These are phyloP conservation scores for Quercus parvula DNA, from an alignment of 306 rosid species.

Conservation along the genomic window DNA sequence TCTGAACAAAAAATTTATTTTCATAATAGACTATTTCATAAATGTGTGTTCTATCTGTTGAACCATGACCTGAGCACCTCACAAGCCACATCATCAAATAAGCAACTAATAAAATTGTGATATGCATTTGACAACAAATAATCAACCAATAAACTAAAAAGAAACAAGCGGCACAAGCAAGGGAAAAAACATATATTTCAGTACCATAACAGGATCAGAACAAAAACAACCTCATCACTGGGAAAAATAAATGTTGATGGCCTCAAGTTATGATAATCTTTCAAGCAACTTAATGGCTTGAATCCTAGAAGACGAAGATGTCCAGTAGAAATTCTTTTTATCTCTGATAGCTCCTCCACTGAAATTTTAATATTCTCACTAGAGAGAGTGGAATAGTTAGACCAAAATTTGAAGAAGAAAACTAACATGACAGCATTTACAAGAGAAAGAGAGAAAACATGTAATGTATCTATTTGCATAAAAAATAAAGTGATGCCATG, in stretches of 20 bases:
- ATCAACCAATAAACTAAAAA: slow-evolving; percentile 9
- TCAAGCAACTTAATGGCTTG: slow-evolving; percentile 86
- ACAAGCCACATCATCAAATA: neutral
- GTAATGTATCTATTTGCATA: neutral
- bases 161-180: slow-evolving; percentile 14
- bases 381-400: slow-evolving; percentile 27
- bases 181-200: slow-evolving; percentile 9
- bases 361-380: slow-evolving; percentile 75
- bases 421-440: neutral
- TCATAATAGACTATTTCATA: neutral
- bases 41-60: neutral
- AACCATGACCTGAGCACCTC: neutral
- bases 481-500: neutral
- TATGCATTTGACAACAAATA: neutral
- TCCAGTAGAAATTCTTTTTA: slow-evolving; percentile 65
- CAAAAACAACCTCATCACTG: slow-evolving; percentile 64
- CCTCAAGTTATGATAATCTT: slow-evolving; percentile 88
- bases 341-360: slow-evolving; percentile 67
- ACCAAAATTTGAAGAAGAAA: slow-evolving; percentile 21
- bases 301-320: slow-evolving; percentile 82
- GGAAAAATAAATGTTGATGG: slow-evolving; percentile 89
- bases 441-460: neutral
- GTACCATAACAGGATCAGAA: slow-evolving; percentile 17
- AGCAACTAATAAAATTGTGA: neutral
- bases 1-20: neutral